These are phyloP conservation scores for Prunus mume DNA, from an alignment of 306 rosid species.

Conservation along the genomic window DNA sequence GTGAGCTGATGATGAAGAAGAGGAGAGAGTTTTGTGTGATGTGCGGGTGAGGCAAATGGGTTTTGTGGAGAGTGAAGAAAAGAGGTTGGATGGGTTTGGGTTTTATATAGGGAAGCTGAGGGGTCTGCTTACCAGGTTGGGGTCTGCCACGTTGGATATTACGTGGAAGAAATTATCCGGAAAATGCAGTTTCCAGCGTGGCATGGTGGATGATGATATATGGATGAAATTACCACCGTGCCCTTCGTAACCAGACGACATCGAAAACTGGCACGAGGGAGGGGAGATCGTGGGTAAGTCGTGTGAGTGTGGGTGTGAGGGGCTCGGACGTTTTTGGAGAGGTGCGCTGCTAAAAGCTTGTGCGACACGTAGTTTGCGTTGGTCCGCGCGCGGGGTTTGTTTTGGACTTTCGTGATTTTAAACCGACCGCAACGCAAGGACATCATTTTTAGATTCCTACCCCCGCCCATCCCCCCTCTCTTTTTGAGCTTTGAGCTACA, in stretches of 20 bases:
- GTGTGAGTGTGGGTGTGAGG: conserved; percentile 5
- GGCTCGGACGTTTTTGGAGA: conserved; percentile 19
- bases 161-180: conserved; percentile 32
- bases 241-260: conserved; percentile 21
- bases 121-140: conserved; percentile 44
- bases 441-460: neutral
- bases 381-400: neutral
- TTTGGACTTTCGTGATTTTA: conserved; percentile 3
- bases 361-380: neutral
- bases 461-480: neutral
- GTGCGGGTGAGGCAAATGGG: neutral
- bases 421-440: neutral
- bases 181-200: neutral
- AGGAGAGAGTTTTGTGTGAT: neutral
- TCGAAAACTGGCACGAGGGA: conserved; percentile 22
- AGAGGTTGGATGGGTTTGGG: conserved; percentile 22
- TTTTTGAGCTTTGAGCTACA: neutral
- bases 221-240: neutral
- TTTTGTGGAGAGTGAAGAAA: neutral
- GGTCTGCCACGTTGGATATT: conserved; percentile 25
- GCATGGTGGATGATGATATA: neutral
- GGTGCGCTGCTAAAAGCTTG: conserved; percentile 3
- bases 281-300: conserved; percentile 11
- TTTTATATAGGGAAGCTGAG: conserved; percentile 32
- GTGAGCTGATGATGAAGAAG: neutral